Evolutionary conservation across 148 eudicot species (phyloP).

Genomic region (Persicaria tinctoria): DNA sequence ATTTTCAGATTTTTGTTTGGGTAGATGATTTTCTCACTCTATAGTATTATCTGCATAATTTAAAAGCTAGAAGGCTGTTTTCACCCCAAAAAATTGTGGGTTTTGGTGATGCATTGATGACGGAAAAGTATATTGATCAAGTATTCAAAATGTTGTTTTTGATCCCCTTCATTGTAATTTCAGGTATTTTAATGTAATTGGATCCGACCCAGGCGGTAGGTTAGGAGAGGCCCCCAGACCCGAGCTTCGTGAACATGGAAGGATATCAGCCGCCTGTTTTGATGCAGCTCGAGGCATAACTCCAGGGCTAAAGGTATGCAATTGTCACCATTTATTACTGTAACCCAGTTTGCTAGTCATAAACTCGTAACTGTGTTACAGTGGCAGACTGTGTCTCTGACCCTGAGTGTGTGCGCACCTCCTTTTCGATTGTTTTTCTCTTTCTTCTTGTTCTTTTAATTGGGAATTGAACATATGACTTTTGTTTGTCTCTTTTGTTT

Average conservation of each 20-base stretch:
- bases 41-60: background rate
- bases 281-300: conserved; percentile 96
- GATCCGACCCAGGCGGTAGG: conserved; percentile 92
- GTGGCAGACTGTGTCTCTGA: no score
- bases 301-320: conserved; percentile 68
- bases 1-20: background rate
- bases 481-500: no score
- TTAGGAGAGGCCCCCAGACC: conserved; percentile 98
- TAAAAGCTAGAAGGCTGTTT: background rate
- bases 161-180: conserved; percentile 2
- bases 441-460: no score
- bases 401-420: no score
- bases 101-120: background rate
- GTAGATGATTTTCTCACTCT: background rate
- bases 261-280: conserved; percentile 96
- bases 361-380: background rate
- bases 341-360: background rate
- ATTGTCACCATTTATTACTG: background rate
- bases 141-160: background rate
- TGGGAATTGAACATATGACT: no score
- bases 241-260: conserved; percentile 83
- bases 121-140: background rate
- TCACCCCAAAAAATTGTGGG: no score
- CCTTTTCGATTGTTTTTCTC: no score
- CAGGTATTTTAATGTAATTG: conserved; percentile 97